phyloP scores from a whole-genome alignment of 495 filamentous ascomycete species.

The Tuber umbilicatum region DNA sequence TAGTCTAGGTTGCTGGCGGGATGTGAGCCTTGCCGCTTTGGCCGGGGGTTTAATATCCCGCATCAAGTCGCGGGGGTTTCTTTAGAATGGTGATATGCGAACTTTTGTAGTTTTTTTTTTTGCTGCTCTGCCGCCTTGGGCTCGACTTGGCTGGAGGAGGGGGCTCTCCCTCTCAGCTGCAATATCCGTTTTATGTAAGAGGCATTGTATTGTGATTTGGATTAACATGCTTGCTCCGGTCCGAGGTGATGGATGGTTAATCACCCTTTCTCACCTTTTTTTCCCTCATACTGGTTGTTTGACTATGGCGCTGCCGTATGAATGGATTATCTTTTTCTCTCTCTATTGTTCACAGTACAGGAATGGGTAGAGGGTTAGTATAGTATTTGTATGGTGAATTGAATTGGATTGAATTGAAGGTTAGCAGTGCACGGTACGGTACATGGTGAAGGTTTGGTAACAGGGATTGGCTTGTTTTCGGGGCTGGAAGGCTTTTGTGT shows the following conservation, averaged over 20 bases:
- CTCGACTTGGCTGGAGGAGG: background rate
- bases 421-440: background rate
- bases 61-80: background rate
- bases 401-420: background rate
- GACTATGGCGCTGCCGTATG: background rate
- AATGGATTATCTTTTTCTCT: background rate
- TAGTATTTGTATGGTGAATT: background rate
- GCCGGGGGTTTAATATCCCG: background rate
- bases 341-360: background rate
- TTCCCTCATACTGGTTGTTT: background rate
- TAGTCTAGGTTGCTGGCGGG: constrained; percentile 47
- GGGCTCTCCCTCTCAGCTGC: background rate
- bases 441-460: background rate
- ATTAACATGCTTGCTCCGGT: background rate
- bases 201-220: background rate
- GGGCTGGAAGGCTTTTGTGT: background rate
- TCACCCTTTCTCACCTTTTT: background rate
- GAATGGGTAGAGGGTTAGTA: background rate
- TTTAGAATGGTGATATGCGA: background rate
- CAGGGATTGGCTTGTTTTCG: background rate
- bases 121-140: background rate
- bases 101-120: background rate
- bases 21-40: background rate
- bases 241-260: background rate
- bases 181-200: background rate